Base-by-base conservation (phyloP, 2,329 filamentous ascomycete species). In the Pochonia chlamydosporia region DNA sequence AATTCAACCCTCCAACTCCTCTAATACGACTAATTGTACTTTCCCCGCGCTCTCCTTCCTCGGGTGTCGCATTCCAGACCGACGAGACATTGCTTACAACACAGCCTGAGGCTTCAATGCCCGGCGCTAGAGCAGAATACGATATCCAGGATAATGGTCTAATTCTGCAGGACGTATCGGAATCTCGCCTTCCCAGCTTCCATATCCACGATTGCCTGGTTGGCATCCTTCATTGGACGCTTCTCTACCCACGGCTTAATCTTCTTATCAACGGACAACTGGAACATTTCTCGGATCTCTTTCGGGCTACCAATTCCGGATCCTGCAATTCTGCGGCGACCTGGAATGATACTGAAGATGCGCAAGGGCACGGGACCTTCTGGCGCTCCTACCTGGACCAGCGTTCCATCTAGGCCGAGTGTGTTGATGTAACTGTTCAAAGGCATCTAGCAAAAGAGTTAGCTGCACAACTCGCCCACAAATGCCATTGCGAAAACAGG, bases 201-300 rank as follows among this genome's bases (percentile, higher is more conserved):
- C 67, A 82, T 70, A 53, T 82, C 78, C 33, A 79, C 58, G n/a
- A 82, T 65, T 1, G 71, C 70, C 61, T 75, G 60, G 56, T 82
- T 83, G 3, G 74, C 74, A 37, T 78, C 72, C 52, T 67, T 72
- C 73, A 84, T 75, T 4, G 72, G 70, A 49, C 74, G 65, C 56
- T 71, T 66, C 56, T 82, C 67, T 26, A 82, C 70, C 75, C 75
- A 80, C 1, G 77, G 75, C 63, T 74, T 71, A 21, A 83, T 62
- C 2, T 70, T 67, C 62, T 81, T 75, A 44, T 79, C 69, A 0
- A 70, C 77, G 8, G 74, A 79, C 49, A 84, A 68, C 46, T 73
- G 54, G 44, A 84, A 57, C 80, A 84, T 84, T 51, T 79, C 74
- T 43, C 72, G 66, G 41, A 83, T 82, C 56, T 83, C 74, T n/a